A percentile compares a stretch with the other conserved stretches of the same genome.
phyloP scores from a whole-genome alignment of 2,329 filamentous ascomycete species.

The Emmonsiellopsis sp. region DNA sequence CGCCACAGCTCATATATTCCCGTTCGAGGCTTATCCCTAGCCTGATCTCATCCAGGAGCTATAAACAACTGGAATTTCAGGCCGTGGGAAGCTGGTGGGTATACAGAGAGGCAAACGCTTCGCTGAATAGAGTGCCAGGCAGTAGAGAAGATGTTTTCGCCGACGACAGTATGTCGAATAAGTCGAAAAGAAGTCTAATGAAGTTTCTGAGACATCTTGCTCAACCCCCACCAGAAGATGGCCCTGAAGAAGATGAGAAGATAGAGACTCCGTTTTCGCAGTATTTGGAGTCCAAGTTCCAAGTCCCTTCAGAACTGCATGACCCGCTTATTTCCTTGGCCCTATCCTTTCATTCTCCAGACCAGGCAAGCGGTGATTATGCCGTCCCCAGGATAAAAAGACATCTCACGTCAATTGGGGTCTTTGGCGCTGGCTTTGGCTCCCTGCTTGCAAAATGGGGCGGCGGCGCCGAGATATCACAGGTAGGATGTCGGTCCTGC shows the following conservation, averaged over 20 bases:
- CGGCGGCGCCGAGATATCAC: constrained; percentile 75
- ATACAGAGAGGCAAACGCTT: constrained; percentile 31
- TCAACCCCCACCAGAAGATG: constrained; percentile 48
- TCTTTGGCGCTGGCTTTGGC: constrained; percentile 82
- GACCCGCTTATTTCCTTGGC: constrained; percentile 62
- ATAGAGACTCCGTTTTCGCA: constrained; percentile 46
- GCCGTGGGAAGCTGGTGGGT: constrained; percentile 92
- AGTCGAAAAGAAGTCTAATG: constrained; percentile 79
- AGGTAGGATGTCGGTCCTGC: constrained; percentile 81
- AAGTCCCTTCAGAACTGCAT: constrained; percentile 59
- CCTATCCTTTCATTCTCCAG: constrained; percentile 53
- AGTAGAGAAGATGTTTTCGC: constrained; percentile 88
- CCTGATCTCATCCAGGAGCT: constrained; percentile 82
- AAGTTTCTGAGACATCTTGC: constrained; percentile 86
- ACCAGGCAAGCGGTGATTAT: constrained; percentile 52
- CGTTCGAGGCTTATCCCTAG: constrained; percentile 67
- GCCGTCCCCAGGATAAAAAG: constrained; percentile 66
- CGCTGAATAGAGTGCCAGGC: constrained; percentile 67
- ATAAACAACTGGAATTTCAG: constrained; percentile 84
- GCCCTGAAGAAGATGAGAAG: constrained; percentile 44
- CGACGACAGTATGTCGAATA: constrained; percentile 63
- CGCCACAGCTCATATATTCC: constrained; percentile 79
- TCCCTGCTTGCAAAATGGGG: constrained; percentile 91
- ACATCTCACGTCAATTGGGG: constrained; percentile 76
- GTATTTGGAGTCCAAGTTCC: constrained; percentile 46